A percentile compares a stretch with the other conserved stretches of the same genome.
phyloP scores from a whole-genome alignment of 768 basidiomycete species.

The Lactarius hatsudake region DNA sequence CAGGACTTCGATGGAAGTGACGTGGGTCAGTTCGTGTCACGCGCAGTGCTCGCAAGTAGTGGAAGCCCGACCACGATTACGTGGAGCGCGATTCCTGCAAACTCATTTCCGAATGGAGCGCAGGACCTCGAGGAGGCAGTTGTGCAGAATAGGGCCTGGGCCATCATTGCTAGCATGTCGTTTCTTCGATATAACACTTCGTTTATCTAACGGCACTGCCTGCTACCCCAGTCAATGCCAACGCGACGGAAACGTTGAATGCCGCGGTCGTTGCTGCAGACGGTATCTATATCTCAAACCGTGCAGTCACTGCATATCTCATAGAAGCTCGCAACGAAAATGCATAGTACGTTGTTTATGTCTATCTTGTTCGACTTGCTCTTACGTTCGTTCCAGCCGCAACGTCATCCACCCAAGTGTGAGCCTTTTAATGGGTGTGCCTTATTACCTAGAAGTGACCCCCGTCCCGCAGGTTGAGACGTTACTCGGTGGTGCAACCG shows the following conservation, averaged over 20 bases:
- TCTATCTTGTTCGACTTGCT: background rate
- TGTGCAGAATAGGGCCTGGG: constrained; percentile 52
- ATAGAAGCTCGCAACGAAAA: constrained; percentile 56
- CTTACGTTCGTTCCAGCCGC: constrained; percentile 14
- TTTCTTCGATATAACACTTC: background rate
- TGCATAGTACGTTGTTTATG: constrained; percentile 42
- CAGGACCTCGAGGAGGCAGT: constrained; percentile 45
- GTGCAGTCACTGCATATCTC: constrained; percentile 43
- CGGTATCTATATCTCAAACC: constrained; percentile 41
- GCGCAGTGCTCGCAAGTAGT: constrained; percentile 36
- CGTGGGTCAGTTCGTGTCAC: constrained; percentile 47
- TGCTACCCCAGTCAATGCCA: constrained; percentile 37
- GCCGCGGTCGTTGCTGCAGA: constrained; percentile 33
- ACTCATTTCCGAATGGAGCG: constrained; percentile 45
- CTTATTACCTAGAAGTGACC: background rate
- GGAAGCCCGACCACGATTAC: constrained; percentile 37
- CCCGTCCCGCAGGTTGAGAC: constrained; percentile 30
- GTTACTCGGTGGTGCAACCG: constrained; percentile 40
- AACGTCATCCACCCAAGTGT: background rate
- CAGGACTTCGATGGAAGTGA: constrained; percentile 61
- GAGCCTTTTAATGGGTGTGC: background rate
- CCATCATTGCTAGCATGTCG: constrained; percentile 48
- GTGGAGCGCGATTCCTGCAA: constrained; percentile 45
- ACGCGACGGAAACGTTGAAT: constrained; percentile 30
- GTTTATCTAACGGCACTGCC: constrained; percentile 34